phyloP scores from a whole-genome alignment of 176 grass and related monocot genomes.

The Aegilops speltoides region DNA sequence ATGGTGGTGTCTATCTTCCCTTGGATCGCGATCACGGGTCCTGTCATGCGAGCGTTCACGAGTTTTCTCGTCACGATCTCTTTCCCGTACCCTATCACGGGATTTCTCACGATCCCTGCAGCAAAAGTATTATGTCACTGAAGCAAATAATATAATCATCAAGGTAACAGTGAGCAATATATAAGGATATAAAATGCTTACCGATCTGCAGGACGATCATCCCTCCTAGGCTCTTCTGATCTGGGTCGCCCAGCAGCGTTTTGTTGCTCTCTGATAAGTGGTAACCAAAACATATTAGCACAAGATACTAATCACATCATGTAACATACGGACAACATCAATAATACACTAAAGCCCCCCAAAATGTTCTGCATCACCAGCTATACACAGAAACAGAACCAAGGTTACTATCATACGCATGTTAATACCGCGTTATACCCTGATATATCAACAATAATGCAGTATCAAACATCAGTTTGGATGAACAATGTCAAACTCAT shows the following conservation, averaged over 20 bases:
- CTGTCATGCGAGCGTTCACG: conserved; percentile 42
- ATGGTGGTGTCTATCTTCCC: conserved; percentile 50
- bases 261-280: conserved; percentile 61
- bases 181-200: conserved; percentile 24
- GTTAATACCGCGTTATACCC: not conserved
- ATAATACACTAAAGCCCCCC: not conserved
- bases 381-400: not conserved
- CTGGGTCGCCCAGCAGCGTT: conserved; percentile 32
- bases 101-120: conserved; percentile 56
- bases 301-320: not conserved
- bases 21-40: conserved; percentile 42
- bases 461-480: not conserved
- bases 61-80: conserved; percentile 43
- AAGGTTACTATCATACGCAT: not conserved
- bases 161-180: not conserved
- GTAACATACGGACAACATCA: not conserved
- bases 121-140: not conserved
- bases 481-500: not conserved
- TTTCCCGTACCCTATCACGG: conserved; percentile 42
- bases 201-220: conserved; percentile 54
- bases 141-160: not conserved
- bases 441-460: not conserved
- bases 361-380: not conserved
- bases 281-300: conserved; percentile 4
- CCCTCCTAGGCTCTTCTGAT: conserved; percentile 67